Evolutionary conservation across 768 basidiomycete genomes (phyloP).

Genomic region (Cystobasidium ongulense): DNA sequence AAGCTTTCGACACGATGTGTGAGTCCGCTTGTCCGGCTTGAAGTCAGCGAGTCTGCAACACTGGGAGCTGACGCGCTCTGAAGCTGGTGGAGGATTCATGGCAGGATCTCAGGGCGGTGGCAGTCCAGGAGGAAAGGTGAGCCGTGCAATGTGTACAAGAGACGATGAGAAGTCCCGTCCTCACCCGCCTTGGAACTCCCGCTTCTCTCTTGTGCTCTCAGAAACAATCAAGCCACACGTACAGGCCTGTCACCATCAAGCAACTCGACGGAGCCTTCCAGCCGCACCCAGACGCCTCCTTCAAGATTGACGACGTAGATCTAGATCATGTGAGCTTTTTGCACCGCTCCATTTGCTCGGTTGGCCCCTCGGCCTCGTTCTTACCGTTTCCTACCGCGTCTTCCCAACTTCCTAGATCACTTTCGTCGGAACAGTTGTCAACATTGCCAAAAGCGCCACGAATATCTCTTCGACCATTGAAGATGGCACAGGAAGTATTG

Average conservation of each 20-base stretch:
- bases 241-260: slow-evolving; percentile 67
- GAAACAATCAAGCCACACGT: slow-evolving; percentile 44
- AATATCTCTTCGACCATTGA: slow-evolving; percentile 71
- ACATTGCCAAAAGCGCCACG: slow-evolving; percentile 63
- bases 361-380: not conserved
- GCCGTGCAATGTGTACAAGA: not conserved
- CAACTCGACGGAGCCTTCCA: slow-evolving; percentile 71
- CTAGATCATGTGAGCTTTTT: slow-evolving; percentile 61
- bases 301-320: slow-evolving; percentile 69
- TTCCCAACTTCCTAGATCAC: slow-evolving; percentile 52
- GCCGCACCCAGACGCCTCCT: slow-evolving; percentile 78
- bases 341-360: slow-evolving; percentile 29
- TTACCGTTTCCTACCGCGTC: not conserved
- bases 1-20: not conserved
- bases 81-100: slow-evolving; percentile 32
- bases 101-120: slow-evolving; percentile 14
- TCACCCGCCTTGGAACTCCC: not conserved
- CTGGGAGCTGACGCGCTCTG: not conserved
- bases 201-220: slow-evolving; percentile 4
- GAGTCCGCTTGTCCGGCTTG: not conserved
- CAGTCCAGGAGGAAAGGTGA: slow-evolving; percentile 19
- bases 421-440: slow-evolving; percentile 64
- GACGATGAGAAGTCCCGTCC: not conserved
- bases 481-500: slow-evolving; percentile 56
- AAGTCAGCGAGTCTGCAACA: not conserved